Base-by-base conservation (phyloP, 768 basidiomycete species). In the Cubamyces sp. region DNA sequence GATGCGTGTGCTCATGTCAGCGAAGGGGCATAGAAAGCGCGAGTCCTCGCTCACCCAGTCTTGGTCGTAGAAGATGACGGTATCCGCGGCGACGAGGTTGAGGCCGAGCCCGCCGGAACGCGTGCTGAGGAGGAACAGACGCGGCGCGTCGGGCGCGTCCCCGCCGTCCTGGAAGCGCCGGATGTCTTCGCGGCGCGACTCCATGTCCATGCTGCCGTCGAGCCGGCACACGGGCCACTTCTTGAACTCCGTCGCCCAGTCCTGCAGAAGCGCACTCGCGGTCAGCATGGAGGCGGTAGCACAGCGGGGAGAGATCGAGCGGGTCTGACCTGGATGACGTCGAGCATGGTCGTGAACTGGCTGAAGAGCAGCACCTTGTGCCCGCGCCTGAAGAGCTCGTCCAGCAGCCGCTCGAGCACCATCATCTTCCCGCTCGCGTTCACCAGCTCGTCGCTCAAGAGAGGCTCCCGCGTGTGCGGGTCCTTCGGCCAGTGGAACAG, bases 381-480 rank as follows among this genome's bases (percentile, higher is more conserved):
- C 8, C 82, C 84, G 3, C 87, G 77, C 41, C 77, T 79, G 75
- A 98, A 93, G 30, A 99, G 76, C 58, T 88, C 94, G 34, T 84
- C 84, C 8, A 99, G 82, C 9, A 99, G 78, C 6, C 95, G 85
- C 64, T 98, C 92, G 0, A 99, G 83, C 2, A 99, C 78, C 82
- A 98, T 89, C 96, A 98, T 98, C 81, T 99, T 99, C 18, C 97
- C 97, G 59, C 91, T 94, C 0, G 87, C 86, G 59, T 90, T 87
- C 25, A 96, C 85, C 34, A 98, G 79, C 68, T 95, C 87, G 25
- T 91, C 87, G 66, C 91, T 86, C 41, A 96, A 74, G 45, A 89
- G 78, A 0, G 83, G 83, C 43, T 86, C 75, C n/a, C 77, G 78
- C 0, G 88, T 91, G 5, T 77, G 68, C 0, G 82, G 79, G 67